Conservation (phyloP, 768 basidiomycete genomes). For the Pleurotus tuoliensis region DNA sequence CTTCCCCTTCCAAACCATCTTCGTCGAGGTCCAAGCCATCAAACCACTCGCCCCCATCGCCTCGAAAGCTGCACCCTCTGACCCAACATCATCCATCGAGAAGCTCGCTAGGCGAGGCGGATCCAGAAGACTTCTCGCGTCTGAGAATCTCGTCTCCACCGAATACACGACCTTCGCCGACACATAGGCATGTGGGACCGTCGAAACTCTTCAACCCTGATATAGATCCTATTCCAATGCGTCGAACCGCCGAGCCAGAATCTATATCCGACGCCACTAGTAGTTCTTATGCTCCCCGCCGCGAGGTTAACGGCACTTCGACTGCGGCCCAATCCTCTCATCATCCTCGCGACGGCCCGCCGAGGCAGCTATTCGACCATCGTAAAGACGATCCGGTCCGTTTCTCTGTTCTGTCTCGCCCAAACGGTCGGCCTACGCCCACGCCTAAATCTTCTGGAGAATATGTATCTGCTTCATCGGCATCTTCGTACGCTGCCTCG, state of each 20-base stretch:
- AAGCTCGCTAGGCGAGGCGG: constrained; percentile 40
- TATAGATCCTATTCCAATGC: constrained; percentile 59
- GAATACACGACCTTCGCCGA: constrained; percentile 24
- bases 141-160: constrained; percentile 56
- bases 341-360: constrained; percentile 27
- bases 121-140: constrained; percentile 71
- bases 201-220: constrained; percentile 66
- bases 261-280: constrained; percentile 54
- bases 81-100: constrained; percentile 31
- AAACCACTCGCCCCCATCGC: constrained; percentile 24
- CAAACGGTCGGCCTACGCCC: constrained; percentile 42
- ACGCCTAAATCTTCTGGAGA: constrained; percentile 65
- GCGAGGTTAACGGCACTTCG: constrained; percentile 5
- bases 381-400: constrained; percentile 88
- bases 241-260: constrained; percentile 64
- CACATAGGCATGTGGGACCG: constrained; percentile 27
- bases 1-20: constrained; percentile 24
- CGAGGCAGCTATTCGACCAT: constrained; percentile 80
- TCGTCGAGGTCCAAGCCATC: constrained; percentile 18
- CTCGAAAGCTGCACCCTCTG: constrained; percentile 27
- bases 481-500: constrained; percentile 71
- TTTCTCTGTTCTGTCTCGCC: constrained; percentile 65
- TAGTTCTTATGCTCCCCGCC: constrained; percentile 44
- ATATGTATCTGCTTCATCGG: constrained; percentile 70
- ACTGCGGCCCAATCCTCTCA: constrained; percentile 25